Conservation (phyloP, 768 basidiomycete genomes). For the Podaxis carcinomalis region DNA sequence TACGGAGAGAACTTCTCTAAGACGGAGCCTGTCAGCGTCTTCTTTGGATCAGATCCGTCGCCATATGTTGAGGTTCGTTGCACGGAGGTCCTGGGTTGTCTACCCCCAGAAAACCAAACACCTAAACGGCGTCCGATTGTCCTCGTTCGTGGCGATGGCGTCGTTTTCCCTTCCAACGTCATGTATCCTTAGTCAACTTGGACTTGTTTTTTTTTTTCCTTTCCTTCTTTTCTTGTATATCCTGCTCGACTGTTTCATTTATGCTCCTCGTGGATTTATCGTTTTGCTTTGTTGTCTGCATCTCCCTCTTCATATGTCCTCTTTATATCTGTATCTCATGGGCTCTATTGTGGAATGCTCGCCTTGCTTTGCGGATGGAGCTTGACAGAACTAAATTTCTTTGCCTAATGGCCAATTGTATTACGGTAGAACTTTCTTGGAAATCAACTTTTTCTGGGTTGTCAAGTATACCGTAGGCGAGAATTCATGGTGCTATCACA, state of each 20-base stretch:
- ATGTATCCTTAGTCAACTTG: conserved; percentile 62
- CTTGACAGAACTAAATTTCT: neutral
- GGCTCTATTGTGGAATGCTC: conserved; percentile 17
- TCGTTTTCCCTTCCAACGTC: conserved; percentile 80
- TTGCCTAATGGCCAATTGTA: neutral
- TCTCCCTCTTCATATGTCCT: conserved; percentile 12
- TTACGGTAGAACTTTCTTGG: conserved; percentile 7
- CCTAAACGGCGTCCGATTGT: conserved; percentile 75
- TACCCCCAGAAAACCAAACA: conserved; percentile 64
- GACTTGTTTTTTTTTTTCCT: neutral
- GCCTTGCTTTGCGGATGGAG: conserved; percentile 9
- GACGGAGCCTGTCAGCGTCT: conserved; percentile 74
- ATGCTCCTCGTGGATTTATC: conserved; percentile 15
- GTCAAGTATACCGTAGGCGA: neutral
- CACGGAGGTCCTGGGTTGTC: conserved; percentile 78
- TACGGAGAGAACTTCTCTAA: conserved; percentile 90
- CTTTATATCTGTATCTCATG: conserved; percentile 15
- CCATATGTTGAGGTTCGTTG: conserved; percentile 87
- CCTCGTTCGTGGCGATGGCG: conserved; percentile 79
- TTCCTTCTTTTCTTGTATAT: neutral
- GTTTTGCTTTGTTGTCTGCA: conserved; percentile 26
- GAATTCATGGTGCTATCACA: neutral
- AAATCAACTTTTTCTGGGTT: neutral
- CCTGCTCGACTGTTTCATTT: conserved; percentile 9
- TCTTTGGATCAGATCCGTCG: conserved; percentile 84